phyloP scores from a whole-genome alignment of 2,329 filamentous ascomycete genomes.

The Madurella mycetomatis region DNA sequence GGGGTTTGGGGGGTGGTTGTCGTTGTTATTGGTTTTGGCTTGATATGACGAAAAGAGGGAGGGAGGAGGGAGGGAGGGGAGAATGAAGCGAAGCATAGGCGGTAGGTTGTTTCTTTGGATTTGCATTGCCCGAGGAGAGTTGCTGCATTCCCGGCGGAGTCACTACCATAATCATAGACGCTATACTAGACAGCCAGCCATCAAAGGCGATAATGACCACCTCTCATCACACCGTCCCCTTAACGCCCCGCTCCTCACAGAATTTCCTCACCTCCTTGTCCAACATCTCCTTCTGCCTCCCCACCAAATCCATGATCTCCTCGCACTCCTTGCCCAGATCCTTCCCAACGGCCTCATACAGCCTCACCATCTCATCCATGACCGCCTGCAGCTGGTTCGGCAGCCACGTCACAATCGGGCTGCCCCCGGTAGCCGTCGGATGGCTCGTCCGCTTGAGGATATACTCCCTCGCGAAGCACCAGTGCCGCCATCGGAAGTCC shows the following conservation, averaged over 20 bases:
- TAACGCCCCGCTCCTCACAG: conserved; percentile 27
- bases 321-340: conserved; percentile 3
- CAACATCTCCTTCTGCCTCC: conserved; percentile 12
- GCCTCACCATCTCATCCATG: conserved; percentile 65
- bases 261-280: conserved; percentile 18
- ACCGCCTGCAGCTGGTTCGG: conserved; percentile 77
- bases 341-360: conserved; percentile 17
- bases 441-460: conserved; percentile 74
- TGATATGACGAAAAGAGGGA: too few species aligned
- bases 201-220: conserved; percentile 11
- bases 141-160: too few species aligned
- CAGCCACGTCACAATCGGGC: conserved; percentile 78
- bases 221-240: conserved; percentile 9
- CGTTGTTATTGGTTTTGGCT: neutral
- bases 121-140: too few species aligned
- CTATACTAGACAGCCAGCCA: neutral
- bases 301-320: conserved; percentile 15
- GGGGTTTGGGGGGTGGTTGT: neutral
- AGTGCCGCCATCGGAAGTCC: conserved; percentile 79
- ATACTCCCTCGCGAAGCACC: conserved; percentile 81
- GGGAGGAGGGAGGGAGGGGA: too few species aligned
- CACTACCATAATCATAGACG: neutral
- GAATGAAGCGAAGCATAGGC: too few species aligned
- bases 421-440: conserved; percentile 74
- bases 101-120: too few species aligned